Conservation (phyloP, 768 basidiomycete species). For the Krasilnikovozyma curviuscula region DNA sequence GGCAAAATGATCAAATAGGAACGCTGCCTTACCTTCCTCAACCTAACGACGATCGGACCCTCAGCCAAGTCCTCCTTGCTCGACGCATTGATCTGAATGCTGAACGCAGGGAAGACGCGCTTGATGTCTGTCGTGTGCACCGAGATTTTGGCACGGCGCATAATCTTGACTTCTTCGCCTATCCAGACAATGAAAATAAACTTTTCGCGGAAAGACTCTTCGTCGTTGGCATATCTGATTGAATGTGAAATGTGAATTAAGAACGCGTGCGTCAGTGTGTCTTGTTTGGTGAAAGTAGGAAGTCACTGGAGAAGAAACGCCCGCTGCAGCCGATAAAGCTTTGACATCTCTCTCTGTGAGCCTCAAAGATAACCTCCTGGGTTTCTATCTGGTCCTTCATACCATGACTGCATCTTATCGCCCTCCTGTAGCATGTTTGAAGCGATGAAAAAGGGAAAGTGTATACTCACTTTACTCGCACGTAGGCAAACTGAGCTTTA, state of each 20-base stretch:
- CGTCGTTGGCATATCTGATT: constrained; percentile 25
- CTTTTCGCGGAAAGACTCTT: constrained; percentile 47
- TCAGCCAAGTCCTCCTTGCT: constrained; percentile 64
- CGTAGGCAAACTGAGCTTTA: constrained; percentile 1
- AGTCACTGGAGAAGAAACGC: too few species aligned
- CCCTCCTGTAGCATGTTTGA: too few species aligned
- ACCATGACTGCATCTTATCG: too few species aligned
- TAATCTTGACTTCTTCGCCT: constrained; percentile 19
- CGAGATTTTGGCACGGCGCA: constrained; percentile 44
- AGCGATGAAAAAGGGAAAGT: too few species aligned
- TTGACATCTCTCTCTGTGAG: too few species aligned
- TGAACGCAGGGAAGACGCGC: constrained; percentile 48
- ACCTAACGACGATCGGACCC: constrained; percentile 58
- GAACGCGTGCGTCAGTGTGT: background rate
- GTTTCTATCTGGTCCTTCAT: too few species aligned
- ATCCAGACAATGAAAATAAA: constrained; percentile 27
- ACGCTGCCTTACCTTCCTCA: constrained; percentile 43
- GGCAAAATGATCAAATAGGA: too few species aligned
- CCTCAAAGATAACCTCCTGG: too few species aligned
- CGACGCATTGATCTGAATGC: constrained; percentile 70
- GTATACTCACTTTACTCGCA: constrained; percentile 38
- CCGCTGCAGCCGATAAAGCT: too few species aligned
- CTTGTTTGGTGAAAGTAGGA: too few species aligned
- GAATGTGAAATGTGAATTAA: background rate
- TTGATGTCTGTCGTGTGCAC: constrained; percentile 84